Base-by-base conservation (phyloP, 73 alveolate species). In the Blepharisma japonicum region DNA sequence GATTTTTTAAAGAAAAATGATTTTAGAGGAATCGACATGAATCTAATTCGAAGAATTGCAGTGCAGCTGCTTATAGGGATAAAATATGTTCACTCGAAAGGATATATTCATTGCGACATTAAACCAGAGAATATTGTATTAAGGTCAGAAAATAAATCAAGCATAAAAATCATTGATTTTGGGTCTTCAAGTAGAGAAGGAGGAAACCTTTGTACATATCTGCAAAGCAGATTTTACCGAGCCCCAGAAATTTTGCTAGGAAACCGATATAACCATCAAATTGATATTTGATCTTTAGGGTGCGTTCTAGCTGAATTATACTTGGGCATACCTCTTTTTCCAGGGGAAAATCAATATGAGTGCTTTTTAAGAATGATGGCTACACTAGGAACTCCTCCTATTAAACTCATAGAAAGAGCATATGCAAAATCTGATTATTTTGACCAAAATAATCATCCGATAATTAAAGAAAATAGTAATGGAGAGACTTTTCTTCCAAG, bases 381-480 rank as follows among this genome's bases (percentile, higher is more conserved):
- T 71, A 78, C 85, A 7, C 66, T 77, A 14, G 98, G 98, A 21
- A 77, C 87, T 5, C 98, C 98, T 11, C 92, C 94, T 23, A 68
- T 77, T 23, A 86, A 91, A 4, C 66, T 91, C 25, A 81, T 90
- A 54, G 86, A 83, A 8, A 79, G 79, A 66, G 74, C 90, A 7
- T 78, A 95, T 55, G 32, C 94, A 71, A 91, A 86, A 68, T 77
- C 77, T 9, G 54, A 77, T 56, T 82, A 77, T 56, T 82, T 82
- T 82, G 89, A 82, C 49, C 70, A 49, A 8, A 80, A 82, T 55
- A 80, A 81, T 38, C 11, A 2, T 14, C 80, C 80, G 9, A 23
- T 11, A 70, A 11, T 45, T 70, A 14, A 14, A n/a, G 55, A 11
- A 45, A 70, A 70, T 4, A 18, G 55, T 14, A 70, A 47, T 14